Base-by-base conservation (phyloP, 2,329 filamentous ascomycete species). In the Venturia asperata region DNA sequence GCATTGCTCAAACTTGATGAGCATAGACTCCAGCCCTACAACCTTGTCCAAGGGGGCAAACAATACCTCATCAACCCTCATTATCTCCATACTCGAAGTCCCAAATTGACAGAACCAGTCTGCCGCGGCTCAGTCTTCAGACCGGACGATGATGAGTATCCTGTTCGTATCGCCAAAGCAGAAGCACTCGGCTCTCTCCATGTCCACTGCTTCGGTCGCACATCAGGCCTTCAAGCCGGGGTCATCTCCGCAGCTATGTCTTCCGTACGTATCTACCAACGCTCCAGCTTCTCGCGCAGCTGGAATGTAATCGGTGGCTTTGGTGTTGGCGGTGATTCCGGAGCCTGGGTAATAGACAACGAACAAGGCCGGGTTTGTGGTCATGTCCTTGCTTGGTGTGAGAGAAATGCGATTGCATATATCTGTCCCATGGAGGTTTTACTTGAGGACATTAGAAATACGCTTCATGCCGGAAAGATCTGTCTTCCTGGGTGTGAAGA, bases 371-470 rank as follows among this genome's bases (percentile, higher is more conserved):
- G 87, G 45, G 85, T 97, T 3, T 94, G 91, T 70, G 93, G 93
- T 0, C 93, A 97, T 71, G 90, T 97, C 0, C 81, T 97, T 15
- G 93, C 93, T 0, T 96, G 89, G 87, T 93, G 89, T 70, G 84
- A 87, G 68, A 85, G 87, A 67, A 93, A 90, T 72, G 85, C 85
- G 52, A 87, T 91, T 5, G 92, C 92, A 0, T 97, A 96, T 74
- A 94, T 97, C 67, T 94, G 91, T 67, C 93, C 93, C 0, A 97
- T 97, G 93, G 90, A 97, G 66, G 83, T 97, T 2, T 78, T 96
- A 15, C 81, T 97, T 13, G 84, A 88, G 37, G 93, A 97, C 72
- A 96, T 97, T 65, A 88, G 87, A 37, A 85, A 89, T 67, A 92
- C 88, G 0, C 79, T 97, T 0, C 84, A 87, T 27, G 91, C 91